Evolutionary conservation across 140 eudicot species (phyloP), one percentile per base, ranked within the genome.

Genomic region (Flaveria floridana): DNA sequence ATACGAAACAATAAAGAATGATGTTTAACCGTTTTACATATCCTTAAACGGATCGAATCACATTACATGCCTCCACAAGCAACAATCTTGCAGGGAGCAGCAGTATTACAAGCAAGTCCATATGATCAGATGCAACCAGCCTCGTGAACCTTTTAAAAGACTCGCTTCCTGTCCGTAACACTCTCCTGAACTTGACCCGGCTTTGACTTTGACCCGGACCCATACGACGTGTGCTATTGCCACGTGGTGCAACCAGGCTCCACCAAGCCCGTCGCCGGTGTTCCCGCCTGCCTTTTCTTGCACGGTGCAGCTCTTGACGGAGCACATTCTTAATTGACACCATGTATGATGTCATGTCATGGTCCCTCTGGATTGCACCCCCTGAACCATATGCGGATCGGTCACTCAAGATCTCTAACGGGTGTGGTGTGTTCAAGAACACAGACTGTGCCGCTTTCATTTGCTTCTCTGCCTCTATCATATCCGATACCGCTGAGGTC

Each of bases 371-470:
- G 15, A 93, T 88, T 39, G 83, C 78, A 30, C 98, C 97, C 42
- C 79, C 86, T 0, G 86, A 80, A 26, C 98, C 97, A 68, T 93
- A 93, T 0, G 97, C 87, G 8, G 85, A 61, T 14, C 97, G 86
- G 56, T 88, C 97, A 52, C 97, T 93, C 66, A 90, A 56, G 47
- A 90, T 93, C 85, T 90, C 98, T 11, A 93, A 87, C 3, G 96
- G 98, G 79, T 92, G 98, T 2, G 98, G 98, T 7, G 89, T 77
- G 78, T 92, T 92, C 18, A 92, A 26, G 76, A 92, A 92, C 12
- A 70, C 88, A 3, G 88, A 68, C 65, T 80, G 85, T 37, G 98
- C 96, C 14, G 89, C 96, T 23, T 74, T 88, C 70, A 76, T 78
- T 62, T 81, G 87, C 82, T 83, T 87, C 70, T 89, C 96, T 2